Evolutionary conservation across 768 basidiomycete genomes (phyloP).

Genomic region (Calocybe cyanea): DNA sequence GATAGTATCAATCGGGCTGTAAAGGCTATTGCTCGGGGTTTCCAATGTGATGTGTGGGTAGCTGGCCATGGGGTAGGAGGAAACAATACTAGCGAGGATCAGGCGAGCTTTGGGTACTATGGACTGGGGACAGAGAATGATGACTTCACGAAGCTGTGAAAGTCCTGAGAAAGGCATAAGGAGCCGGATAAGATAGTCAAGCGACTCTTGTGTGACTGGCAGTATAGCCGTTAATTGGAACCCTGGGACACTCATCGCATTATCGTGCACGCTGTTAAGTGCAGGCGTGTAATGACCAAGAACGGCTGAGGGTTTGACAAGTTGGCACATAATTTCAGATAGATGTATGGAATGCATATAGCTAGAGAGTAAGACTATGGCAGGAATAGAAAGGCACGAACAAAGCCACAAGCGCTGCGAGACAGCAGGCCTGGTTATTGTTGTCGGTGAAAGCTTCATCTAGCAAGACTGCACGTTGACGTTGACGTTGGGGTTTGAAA

Average conservation of each 20-base stretch:
- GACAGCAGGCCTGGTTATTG: neutral
- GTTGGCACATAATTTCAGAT: neutral
- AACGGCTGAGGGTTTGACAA: neutral
- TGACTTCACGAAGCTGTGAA: constrained; percentile 38
- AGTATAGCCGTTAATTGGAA: constrained; percentile 45
- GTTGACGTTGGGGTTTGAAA: too few relatives aligned
- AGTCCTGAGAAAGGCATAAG: constrained; percentile 37
- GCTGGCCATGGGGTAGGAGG: constrained; percentile 17
- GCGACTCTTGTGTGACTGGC: constrained; percentile 36
- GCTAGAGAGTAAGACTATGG: constrained; percentile 3
- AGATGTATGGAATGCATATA: neutral
- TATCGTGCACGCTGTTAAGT: too few relatives aligned
- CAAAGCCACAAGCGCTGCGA: constrained; percentile 6
- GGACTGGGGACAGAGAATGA: constrained; percentile 41
- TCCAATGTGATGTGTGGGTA: constrained; percentile 42
- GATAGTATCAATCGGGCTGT: constrained; percentile 26
- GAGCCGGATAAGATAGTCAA: constrained; percentile 27
- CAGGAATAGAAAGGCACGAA: constrained; percentile 6
- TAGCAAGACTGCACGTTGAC: too few relatives aligned
- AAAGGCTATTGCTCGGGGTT: constrained; percentile 22
- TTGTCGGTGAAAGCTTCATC: neutral
- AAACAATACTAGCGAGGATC: constrained; percentile 29
- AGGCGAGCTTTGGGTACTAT: constrained; percentile 31
- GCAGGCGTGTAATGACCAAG: neutral
- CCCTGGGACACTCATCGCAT: constrained; percentile 12